Evolutionary conservation across 805 yeast species (phyloP), one percentile per base, ranked within the genome.

Genomic region (Pichia occidentalis): DNA sequence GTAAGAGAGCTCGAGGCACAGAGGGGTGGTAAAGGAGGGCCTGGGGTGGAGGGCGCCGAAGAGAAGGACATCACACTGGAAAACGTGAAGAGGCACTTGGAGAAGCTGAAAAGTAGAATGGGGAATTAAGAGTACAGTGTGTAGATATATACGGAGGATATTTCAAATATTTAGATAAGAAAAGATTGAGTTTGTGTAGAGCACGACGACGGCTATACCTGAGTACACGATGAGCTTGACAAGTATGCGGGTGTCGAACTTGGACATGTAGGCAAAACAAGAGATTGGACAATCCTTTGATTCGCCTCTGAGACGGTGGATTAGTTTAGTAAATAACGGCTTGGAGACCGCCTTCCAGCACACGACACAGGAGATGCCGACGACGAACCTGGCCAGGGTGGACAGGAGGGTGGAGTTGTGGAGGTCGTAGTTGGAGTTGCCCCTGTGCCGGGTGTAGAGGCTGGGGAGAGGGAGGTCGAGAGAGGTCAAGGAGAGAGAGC

Each of bases 211-310:
- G 0, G 92, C 71, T 21, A 90, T 75, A 0, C 97, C 97, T 1
- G 84, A 80, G 60, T 90, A 90, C 1, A 87, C 83, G 13, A 82
- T 60, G 44, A 84, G 63, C 50, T 95, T 70, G 8, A 92, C 87
- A 23, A 85, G 60, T 3, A 85, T 82, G 44, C 82, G 90, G 22
- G 82, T 78, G 40, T 78, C 87, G 48, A 80, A 79, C 34, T 88
- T 68, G 3, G 76, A 71, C 40, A 67, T 68, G 51, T 72, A 74
- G 0, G 76, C 82, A 12, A 71, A 73, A 46, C 69, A 62, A 20
- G 26, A 13, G 4, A 25, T 32, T 13, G 32, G 28, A 11, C 40
- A 28, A 14, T 37, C 33, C 8, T 26, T 29, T 8, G 22, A 9
- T 28, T 38, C 13, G 20, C 24, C 9, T 13, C 30, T 6, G 35